These are phyloP conservation scores for Heliosperma pusillum DNA, from an alignment of 148 eudicot species.

Conservation along the genomic window DNA sequence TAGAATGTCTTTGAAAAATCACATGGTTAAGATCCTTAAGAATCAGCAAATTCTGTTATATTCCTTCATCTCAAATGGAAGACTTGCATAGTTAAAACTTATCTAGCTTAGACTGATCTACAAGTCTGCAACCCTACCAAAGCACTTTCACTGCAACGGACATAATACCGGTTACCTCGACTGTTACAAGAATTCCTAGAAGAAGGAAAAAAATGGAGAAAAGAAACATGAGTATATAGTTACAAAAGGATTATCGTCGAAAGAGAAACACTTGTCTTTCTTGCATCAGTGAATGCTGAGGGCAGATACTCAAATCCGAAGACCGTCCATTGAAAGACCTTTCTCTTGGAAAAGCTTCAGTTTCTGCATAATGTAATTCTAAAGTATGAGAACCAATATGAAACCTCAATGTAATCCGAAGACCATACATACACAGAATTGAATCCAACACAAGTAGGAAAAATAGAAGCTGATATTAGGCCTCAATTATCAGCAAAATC, in stretches of 20 bases:
- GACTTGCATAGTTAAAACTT: background rate
- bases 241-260: background rate
- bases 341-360: conserved; percentile 54
- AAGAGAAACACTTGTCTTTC: background rate
- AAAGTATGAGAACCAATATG: conserved; percentile 1
- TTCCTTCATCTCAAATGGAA: background rate
- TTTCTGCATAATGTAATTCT: conserved; percentile 38
- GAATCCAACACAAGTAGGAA: background rate
- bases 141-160: background rate
- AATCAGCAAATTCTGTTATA: no score
- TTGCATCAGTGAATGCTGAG: background rate
- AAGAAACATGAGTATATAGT: background rate
- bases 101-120: background rate
- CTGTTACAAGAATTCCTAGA: background rate
- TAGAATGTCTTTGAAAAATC: no score
- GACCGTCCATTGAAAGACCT: conserved; percentile 36
- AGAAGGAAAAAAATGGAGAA: background rate
- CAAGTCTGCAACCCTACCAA: no score
- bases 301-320: conserved; percentile 30
- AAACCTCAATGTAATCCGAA: background rate
- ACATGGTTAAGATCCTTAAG: no score
- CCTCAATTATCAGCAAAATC: no score
- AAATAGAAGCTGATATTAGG: no score
- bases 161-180: background rate
- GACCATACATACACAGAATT: background rate